A percentile compares a stretch with the other conserved stretches of the same genome.
Evolutionary conservation across 257 asterid species (phyloP).

Genomic region (Gardenia jasminoides): DNA sequence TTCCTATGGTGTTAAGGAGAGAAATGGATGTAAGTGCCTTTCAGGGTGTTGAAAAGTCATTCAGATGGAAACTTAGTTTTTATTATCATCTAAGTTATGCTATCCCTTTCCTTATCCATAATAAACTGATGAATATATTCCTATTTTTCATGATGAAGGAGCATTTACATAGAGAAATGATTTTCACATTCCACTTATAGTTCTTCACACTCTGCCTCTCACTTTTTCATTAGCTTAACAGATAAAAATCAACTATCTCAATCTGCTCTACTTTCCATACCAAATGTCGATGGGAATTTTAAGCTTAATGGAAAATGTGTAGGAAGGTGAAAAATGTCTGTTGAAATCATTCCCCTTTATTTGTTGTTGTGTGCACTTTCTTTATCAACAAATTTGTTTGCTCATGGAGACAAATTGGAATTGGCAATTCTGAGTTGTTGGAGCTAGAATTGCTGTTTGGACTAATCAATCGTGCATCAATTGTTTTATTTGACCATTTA

Average conservation of each 20-base stretch:
- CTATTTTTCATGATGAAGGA: not conserved
- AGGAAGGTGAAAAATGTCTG: not conserved
- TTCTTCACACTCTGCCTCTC: not conserved
- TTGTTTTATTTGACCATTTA: constrained; percentile 3
- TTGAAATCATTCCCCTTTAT: not conserved
- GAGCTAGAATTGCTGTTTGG: not conserved
- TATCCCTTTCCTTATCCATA: not conserved
- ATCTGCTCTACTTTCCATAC: not conserved
- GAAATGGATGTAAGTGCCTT: not conserved
- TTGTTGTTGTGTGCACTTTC: not conserved
- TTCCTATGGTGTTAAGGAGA: not conserved
- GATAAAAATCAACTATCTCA: not conserved
- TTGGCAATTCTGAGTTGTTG: not conserved
- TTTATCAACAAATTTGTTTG: not conserved
- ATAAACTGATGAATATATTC: not conserved
- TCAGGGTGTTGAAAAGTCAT: not conserved
- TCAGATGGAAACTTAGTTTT: not conserved
- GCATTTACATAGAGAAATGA: no score
- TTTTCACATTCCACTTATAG: no score
- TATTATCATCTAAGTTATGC: not conserved
- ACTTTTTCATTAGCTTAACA: not conserved
- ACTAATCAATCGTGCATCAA: not conserved
- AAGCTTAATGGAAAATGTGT: not conserved
- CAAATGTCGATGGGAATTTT: not conserved
- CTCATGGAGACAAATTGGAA: not conserved